Base-by-base conservation (phyloP, 176 grass and related monocot genomes). In the Bothriochloa decipiens region DNA sequence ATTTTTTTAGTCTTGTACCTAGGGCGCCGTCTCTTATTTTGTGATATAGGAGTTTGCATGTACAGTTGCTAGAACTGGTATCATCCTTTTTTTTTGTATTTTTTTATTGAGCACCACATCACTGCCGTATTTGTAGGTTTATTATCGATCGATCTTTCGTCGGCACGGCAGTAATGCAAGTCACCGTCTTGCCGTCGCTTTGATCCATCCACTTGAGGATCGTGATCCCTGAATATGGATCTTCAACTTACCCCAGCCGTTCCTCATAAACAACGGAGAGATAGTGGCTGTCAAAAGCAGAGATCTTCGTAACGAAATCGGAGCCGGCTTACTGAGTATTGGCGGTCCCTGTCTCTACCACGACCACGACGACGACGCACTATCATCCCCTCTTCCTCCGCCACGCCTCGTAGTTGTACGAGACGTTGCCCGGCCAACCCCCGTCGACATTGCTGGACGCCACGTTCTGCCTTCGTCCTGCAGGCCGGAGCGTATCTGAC, bases 101-200 rank as follows among this genome's bases (percentile, higher is more conserved):
- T 36, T 4, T 36, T 5, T 7, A 6, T 40, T 32, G 29, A 32
- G 29, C 29, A 40, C 39, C 39, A 40, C 39, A 40, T 6, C 7
- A 40, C 22, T 23, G 57, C 22, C 22, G 57, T 61, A 11, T 25
- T 17, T 13, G 58, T 33, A 32, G 68, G 68, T 80, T 40, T 40
- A 8, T 16, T 2, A 80, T 60, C 18, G 29, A 15, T 10, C n/a
- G 29, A 15, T 10, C n/a, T 76, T 81, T 89, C 1, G 76, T 36
- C 77, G 32, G 72, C 88, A 81, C 71, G 83, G 20, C 83, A 71
- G 52, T 53, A 85, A 82, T 86, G 83, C 63, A 11, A 42, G 88
- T 82, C 82, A 3, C 77, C 29, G 9, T 89, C 81, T 32, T 7
- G 5, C 13, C 0, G 27, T 47, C 10, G 4, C 23, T 85, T 75